A percentile compares a stretch with the other conserved stretches of the same genome.
Conservation (phyloP, 768 basidiomycete genomes). For the Amylocystis lapponica region DNA sequence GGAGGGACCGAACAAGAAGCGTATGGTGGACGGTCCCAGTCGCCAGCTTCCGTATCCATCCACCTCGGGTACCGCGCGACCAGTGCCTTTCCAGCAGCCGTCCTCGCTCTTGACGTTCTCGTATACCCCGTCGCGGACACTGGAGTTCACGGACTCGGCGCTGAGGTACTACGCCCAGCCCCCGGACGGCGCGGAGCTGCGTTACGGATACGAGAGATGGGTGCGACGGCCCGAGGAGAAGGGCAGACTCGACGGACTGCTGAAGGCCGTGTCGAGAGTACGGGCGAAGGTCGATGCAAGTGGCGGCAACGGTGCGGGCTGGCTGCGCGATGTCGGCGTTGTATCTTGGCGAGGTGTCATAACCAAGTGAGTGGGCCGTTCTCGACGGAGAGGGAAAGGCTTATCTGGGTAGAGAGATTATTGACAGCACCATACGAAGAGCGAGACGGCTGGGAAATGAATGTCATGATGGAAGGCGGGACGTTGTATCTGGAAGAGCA, state of each 20-base stretch:
- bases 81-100: constrained; percentile 62
- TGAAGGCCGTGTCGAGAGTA: constrained; percentile 49
- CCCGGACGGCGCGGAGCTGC: constrained; percentile 58
- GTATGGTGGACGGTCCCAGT: not conserved
- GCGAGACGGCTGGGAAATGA: constrained; percentile 73
- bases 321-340: constrained; percentile 44
- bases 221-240: constrained; percentile 56
- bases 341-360: constrained; percentile 79
- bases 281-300: constrained; percentile 29
- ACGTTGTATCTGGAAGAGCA: constrained; percentile 77
- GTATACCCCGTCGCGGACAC: constrained; percentile 47
- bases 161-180: constrained; percentile 69
- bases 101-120: constrained; percentile 67
- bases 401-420: constrained; percentile 50
- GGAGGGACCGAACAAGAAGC: not conserved
- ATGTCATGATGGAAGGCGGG: constrained; percentile 70
- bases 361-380: constrained; percentile 57
- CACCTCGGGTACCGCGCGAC: constrained; percentile 7
- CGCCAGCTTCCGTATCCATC: constrained; percentile 16
- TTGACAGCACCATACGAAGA: constrained; percentile 80
- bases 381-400: too few relatives aligned
- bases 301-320: constrained; percentile 24
- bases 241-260: constrained; percentile 62
- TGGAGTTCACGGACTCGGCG: constrained; percentile 64
- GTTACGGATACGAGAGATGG: constrained; percentile 72